Evolutionary conservation across 2,329 filamentous ascomycete genomes (phyloP).

Genomic region (Aureobasidium melanogenum): DNA sequence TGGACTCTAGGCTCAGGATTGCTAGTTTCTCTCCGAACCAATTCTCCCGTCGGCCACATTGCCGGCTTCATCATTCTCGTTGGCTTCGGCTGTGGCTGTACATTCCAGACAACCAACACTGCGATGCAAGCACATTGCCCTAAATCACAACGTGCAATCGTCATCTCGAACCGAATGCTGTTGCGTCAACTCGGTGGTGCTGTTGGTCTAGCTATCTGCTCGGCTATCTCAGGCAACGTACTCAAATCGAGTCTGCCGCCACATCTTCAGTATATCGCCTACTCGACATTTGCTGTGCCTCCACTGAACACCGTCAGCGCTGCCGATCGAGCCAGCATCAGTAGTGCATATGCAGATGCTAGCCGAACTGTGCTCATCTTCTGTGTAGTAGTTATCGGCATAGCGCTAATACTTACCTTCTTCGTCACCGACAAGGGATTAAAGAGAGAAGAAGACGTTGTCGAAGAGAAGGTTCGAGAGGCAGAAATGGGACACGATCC

Average conservation of each 20-base stretch:
- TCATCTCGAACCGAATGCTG: slow-evolving; percentile 33
- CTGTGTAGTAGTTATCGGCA: slow-evolving; percentile 45
- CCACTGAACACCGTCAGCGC: slow-evolving; percentile 25
- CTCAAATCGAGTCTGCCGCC: slow-evolving; percentile 30
- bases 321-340: slow-evolving; percentile 32
- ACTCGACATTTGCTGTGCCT: slow-evolving; percentile 31
- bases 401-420: slow-evolving; percentile 38
- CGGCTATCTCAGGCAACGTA: slow-evolving; percentile 27
- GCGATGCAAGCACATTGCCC: slow-evolving; percentile 31
- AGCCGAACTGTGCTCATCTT: slow-evolving; percentile 49
- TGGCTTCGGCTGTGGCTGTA: slow-evolving; percentile 25
- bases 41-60: slow-evolving; percentile 22
- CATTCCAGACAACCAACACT: slow-evolving; percentile 31
- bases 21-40: slow-evolving; percentile 22
- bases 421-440: slow-evolving; percentile 36
- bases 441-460: slow-evolving; percentile 17
- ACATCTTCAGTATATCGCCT: slow-evolving; percentile 29
- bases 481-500: not conserved
- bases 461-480: not conserved
- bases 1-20: slow-evolving; percentile 31
- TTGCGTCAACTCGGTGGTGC: slow-evolving; percentile 29
- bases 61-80: slow-evolving; percentile 27
- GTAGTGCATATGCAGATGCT: slow-evolving; percentile 45
- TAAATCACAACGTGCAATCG: slow-evolving; percentile 30
- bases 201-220: slow-evolving; percentile 29